phyloP scores from a whole-genome alignment of 352 stramenopile genomes.

The Peronospora destructor region DNA sequence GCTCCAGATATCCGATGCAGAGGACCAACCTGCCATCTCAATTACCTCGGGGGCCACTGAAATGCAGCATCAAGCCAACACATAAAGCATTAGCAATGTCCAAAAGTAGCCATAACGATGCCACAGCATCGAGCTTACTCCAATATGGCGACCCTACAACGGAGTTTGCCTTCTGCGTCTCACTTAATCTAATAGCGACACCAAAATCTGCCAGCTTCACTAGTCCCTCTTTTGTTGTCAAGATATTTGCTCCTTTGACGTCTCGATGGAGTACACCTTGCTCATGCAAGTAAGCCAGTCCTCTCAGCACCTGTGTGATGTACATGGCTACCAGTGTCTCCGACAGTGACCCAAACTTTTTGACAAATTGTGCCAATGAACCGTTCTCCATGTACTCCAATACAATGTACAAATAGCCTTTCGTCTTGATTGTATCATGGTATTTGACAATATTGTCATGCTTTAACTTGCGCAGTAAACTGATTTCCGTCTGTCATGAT shows the following conservation, averaged over 20 bases:
- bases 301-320: conserved; percentile 88
- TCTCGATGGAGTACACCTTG: conserved; percentile 90
- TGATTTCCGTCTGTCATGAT: conserved; percentile 77
- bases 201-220: conserved; percentile 92
- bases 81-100: neutral
- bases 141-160: conserved; percentile 93
- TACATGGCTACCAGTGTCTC: conserved; percentile 89
- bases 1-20: conserved; percentile 92
- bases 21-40: conserved; percentile 89
- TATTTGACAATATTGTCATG: conserved; percentile 95
- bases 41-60: conserved; percentile 93
- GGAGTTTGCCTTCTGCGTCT: conserved; percentile 83
- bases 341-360: conserved; percentile 89
- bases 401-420: conserved; percentile 78
- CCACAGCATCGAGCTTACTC: conserved; percentile 45
- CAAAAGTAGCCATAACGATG: neutral
- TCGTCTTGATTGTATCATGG: conserved; percentile 89
- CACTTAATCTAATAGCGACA: conserved; percentile 85
- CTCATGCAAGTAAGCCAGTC: conserved; percentile 87
- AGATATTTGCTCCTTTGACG: conserved; percentile 91
- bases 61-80: conserved; percentile 6
- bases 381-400: conserved; percentile 93
- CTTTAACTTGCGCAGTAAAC: conserved; percentile 88
- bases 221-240: conserved; percentile 88
- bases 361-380: conserved; percentile 88